Evolutionary conservation across 495 filamentous ascomycete genomes (phyloP), one percentile per base, ranked within the genome.

Genomic region (Lepraria neglecta): DNA sequence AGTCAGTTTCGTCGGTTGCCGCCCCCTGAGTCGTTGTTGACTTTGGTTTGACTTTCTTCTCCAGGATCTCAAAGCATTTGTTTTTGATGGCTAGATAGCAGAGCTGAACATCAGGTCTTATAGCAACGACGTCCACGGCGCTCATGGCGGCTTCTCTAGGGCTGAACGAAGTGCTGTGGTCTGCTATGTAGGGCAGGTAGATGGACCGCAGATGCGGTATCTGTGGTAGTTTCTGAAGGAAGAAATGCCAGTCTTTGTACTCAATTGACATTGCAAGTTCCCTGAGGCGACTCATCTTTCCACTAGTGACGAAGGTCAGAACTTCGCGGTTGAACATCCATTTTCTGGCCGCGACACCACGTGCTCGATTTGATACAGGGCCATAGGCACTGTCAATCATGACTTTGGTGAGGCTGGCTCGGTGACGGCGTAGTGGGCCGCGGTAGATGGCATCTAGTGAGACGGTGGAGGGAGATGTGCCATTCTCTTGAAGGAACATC

Each of bases 51-150:
- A 15, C 73, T 73, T 27, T 77, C 78, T 43, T 78, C 70, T 97
- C 92, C 10, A 91, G 76, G 53, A 97, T 88, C 70, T 96, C 91
- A 68, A 90, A 96, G 73, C 92, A 96, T 71, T 95, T 96, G 7
- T 72, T 74, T 38, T 79, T 75, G 51, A 96, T 82, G n/a, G 89
- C 92, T 61, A 94, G 76, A 67, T 96, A 96, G 65, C 84, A 89
- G 15, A 96, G 75, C 64, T 87, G 85, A 30, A 95, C 83, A 62
- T 96, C 91, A 0, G 89, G 87, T n/a, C 91, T 82, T 38, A 96
- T 78, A 47, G 87, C 86, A 59, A 96, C 87, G 30, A 95, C 88
- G 70, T 96, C 90, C 38, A 91, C 77, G 52, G 96, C 83, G 65
- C 95, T 87, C 43, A 89, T 71, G 3, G 90, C 90, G n/a, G 95